Evolutionary conservation across 495 filamentous ascomycete genomes (phyloP).

Genomic region (Hypoxylon lenormandii): DNA sequence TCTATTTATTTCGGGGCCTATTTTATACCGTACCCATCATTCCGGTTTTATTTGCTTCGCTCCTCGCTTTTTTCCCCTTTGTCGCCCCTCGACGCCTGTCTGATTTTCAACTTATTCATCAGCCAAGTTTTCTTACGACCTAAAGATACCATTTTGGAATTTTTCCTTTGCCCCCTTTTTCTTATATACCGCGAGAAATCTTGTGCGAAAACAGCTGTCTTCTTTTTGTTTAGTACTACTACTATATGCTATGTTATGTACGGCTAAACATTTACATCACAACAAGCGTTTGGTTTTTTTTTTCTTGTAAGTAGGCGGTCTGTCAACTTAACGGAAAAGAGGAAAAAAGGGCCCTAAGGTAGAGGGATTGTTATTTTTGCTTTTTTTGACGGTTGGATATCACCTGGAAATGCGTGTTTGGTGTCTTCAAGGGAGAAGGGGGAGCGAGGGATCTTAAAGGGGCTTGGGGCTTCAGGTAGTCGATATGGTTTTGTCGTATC

Average conservation of each 20-base stretch:
- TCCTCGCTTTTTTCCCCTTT: constrained; percentile 21
- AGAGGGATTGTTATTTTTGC: constrained; percentile 25
- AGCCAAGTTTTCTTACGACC: constrained; percentile 31
- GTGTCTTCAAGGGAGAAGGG: constrained; percentile 30
- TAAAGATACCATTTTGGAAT: constrained; percentile 46
- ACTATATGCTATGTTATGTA: constrained; percentile 19
- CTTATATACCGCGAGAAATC: constrained; percentile 5
- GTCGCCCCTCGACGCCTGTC: constrained; percentile 6
- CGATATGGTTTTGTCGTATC: constrained; percentile 1
- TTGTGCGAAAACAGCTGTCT: constrained; percentile 18
- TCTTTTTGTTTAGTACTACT: constrained; percentile 19
- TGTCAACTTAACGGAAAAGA: not conserved
- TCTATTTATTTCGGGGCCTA: constrained; percentile 24
- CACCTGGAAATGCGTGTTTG: constrained; percentile 24
- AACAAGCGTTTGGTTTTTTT: constrained; percentile 27
- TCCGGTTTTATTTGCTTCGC: constrained; percentile 9
- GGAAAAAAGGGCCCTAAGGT: constrained; percentile 13
- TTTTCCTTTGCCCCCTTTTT: constrained; percentile 21
- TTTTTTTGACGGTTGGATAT: constrained; percentile 36
- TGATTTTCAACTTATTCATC: constrained; percentile 8
- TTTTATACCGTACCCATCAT: constrained; percentile 9
- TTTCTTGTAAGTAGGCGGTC: not conserved
- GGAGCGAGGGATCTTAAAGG: not conserved
- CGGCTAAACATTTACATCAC: constrained; percentile 18
- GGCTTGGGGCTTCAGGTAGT: constrained; percentile 25